Percentiles rank a stretch among this genome's conserved stretches.
phyloP scores from a whole-genome alignment of 1,284 basidiomycete genomes.

The Coriolopsis trogii region DNA sequence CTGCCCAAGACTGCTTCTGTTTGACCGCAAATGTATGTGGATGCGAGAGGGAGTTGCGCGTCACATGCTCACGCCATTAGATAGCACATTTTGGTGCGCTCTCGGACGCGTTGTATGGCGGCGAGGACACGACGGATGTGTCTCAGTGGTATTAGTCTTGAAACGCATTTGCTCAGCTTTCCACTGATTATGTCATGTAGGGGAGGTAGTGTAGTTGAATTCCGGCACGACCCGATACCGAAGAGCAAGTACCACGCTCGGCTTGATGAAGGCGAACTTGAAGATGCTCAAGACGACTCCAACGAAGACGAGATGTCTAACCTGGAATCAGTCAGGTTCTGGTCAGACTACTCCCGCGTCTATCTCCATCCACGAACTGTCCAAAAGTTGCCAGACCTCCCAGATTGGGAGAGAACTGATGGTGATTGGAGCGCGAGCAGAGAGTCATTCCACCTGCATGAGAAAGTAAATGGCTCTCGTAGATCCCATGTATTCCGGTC shows the following conservation, averaged over 20 bases:
- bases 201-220: conserved; percentile 52
- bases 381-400: conserved; percentile 60
- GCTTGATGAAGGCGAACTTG: conserved; percentile 27
- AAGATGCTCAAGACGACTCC: conserved; percentile 26
- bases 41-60: background rate
- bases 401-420: conserved; percentile 53
- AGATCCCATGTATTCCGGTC: background rate
- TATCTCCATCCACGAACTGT: conserved; percentile 66
- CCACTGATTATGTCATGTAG: conserved; percentile 38
- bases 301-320: background rate
- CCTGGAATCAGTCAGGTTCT: conserved; percentile 55
- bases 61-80: background rate
- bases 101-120: conserved; percentile 44
- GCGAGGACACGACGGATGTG: conserved; percentile 29
- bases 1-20: conserved; percentile 63
- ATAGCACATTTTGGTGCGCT: conserved; percentile 70
- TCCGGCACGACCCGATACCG: conserved; percentile 54
- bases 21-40: conserved; percentile 65
- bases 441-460: conserved; percentile 53
- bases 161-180: too few relatives aligned
- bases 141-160: conserved; percentile 26
- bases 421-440: conserved; percentile 60
- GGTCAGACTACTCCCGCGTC: conserved; percentile 79
- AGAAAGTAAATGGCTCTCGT: conserved; percentile 48
- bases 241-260: conserved; percentile 58